Evolutionary conservation across 345 rosid genomes (phyloP).

Genomic region (Trapa bicornis): DNA sequence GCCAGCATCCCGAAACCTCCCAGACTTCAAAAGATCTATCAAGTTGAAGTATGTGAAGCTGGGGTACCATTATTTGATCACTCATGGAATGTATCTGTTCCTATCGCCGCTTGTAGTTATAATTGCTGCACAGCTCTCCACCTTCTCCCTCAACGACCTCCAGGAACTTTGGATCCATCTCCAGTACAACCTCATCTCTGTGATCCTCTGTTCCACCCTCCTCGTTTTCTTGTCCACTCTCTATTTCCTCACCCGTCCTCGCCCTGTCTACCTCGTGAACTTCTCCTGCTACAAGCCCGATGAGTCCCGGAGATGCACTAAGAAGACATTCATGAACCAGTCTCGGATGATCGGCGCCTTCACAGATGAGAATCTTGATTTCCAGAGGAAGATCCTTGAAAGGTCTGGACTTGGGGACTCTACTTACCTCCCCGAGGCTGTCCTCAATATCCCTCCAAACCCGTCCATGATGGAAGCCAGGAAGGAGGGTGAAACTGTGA

Average conservation of each 20-base stretch:
- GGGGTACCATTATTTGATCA: not conserved
- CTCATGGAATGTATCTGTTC: not conserved
- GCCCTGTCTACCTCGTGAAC: conserved; percentile 1
- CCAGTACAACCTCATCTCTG: conserved; percentile 1
- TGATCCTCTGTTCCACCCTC: conserved; percentile 1
- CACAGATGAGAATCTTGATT: not conserved
- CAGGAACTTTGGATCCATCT: not conserved
- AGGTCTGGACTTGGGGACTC: conserved; percentile 1
- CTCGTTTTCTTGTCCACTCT: conserved; percentile 2
- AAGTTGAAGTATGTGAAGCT: conserved; percentile 1
- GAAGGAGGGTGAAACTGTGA: not conserved
- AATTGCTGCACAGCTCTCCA: conserved; percentile 1
- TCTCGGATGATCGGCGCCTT: conserved; percentile 1
- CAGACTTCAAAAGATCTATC: not conserved
- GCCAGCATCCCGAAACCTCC: not conserved
- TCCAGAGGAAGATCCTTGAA: not conserved
- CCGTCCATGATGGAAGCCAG: conserved; percentile 1
- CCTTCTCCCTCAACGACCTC: not conserved
- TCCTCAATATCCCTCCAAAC: conserved; percentile 2
- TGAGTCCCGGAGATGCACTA: conserved; percentile 1
- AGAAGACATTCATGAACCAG: conserved; percentile 1
- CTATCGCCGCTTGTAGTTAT: not conserved
- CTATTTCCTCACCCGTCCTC: not conserved
- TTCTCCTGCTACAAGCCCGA: conserved; percentile 2
- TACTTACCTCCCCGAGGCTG: conserved; percentile 3